These are phyloP conservation scores for Amauroascus niger DNA, from an alignment of 2,329 filamentous ascomycete species.

Conservation along the genomic window DNA sequence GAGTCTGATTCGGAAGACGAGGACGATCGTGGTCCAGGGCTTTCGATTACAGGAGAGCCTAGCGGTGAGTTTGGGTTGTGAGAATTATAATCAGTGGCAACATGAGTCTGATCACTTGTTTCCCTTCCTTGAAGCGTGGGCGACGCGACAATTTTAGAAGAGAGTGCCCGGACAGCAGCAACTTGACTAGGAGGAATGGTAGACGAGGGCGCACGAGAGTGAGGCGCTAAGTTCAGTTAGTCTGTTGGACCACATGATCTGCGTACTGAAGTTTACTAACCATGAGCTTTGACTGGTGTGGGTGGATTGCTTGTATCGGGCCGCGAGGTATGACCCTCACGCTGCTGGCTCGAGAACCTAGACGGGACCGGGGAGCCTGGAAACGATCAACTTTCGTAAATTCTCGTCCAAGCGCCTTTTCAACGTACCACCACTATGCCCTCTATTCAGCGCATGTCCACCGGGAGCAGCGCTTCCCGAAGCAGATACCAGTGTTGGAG, in stretches of 20 bases:
- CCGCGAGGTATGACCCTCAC: slow-evolving; percentile 22
- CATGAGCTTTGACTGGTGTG: slow-evolving; percentile 14
- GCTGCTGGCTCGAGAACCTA: slow-evolving; percentile 31
- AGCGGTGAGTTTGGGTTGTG: slow-evolving; percentile 16
- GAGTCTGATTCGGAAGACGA: slow-evolving; percentile 27
- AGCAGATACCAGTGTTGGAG: slow-evolving; percentile 36
- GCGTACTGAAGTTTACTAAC: slow-evolving; percentile 10
- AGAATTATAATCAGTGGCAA: not conserved
- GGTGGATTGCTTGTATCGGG: slow-evolving; percentile 22
- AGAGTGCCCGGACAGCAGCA: not conserved
- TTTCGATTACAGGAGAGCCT: slow-evolving; percentile 27
- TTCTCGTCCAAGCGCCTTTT: not conserved
- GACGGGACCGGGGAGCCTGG: slow-evolving; percentile 34
- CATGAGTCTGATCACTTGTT: slow-evolving; percentile 14
- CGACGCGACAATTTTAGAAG: not conserved
- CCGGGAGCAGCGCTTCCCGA: slow-evolving; percentile 35
- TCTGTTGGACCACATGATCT: not conserved
- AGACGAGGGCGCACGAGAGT: not conserved
- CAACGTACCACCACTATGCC: slow-evolving; percentile 27
- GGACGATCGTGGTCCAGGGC: slow-evolving; percentile 13
- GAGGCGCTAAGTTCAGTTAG: not conserved
- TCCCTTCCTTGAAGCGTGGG: not conserved
- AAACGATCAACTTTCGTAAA: not conserved
- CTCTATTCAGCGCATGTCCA: slow-evolving; percentile 28
- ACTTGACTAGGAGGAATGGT: not conserved